Evolutionary conservation across 2,329 filamentous ascomycete genomes (phyloP).

Genomic region (Triangularia setosa): DNA sequence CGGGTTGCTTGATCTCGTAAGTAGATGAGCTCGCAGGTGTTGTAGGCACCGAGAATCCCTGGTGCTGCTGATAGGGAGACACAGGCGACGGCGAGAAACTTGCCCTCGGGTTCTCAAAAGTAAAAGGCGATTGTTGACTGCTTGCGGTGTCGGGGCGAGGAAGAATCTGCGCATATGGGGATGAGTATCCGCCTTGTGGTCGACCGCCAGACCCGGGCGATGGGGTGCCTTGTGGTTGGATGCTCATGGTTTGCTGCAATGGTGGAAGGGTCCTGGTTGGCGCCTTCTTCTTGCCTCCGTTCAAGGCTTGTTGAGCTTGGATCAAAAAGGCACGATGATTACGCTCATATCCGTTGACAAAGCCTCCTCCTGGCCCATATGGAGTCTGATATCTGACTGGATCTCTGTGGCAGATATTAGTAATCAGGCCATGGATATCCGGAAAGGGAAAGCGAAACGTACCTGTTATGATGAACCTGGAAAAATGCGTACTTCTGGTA

Average conservation of each 20-base stretch:
- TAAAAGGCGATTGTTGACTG: slow-evolving; percentile 3
- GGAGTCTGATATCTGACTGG: slow-evolving; percentile 56
- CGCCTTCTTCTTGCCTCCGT: slow-evolving; percentile 19
- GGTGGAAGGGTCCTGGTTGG: slow-evolving; percentile 17
- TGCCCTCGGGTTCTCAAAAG: background rate
- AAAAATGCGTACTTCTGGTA: slow-evolving; percentile 56
- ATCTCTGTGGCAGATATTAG: slow-evolving; percentile 39
- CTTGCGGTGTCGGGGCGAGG: slow-evolving; percentile 10
- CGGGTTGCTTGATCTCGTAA: slow-evolving; percentile 18
- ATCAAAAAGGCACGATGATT: slow-evolving; percentile 45
- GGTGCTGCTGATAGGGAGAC: slow-evolving; percentile 6
- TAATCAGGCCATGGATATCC: background rate
- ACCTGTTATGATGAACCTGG: slow-evolving; percentile 58
- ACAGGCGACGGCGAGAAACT: background rate
- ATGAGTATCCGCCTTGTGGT: slow-evolving; percentile 8
- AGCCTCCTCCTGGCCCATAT: slow-evolving; percentile 54
- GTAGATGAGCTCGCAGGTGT: background rate
- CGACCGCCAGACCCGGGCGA: slow-evolving; percentile 9
- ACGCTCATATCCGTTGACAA: slow-evolving; percentile 59
- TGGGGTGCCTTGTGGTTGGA: slow-evolving; percentile 17
- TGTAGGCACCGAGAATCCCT: slow-evolving; percentile 4
- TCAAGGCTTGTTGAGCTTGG: slow-evolving; percentile 38
- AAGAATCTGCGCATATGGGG: slow-evolving; percentile 15
- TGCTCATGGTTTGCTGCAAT: slow-evolving; percentile 11
- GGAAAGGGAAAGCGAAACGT: slow-evolving; percentile 22